These are phyloP conservation scores for Xylaria sp. DNA, from an alignment of 2,329 filamentous ascomycete genomes.

Conservation along the genomic window DNA sequence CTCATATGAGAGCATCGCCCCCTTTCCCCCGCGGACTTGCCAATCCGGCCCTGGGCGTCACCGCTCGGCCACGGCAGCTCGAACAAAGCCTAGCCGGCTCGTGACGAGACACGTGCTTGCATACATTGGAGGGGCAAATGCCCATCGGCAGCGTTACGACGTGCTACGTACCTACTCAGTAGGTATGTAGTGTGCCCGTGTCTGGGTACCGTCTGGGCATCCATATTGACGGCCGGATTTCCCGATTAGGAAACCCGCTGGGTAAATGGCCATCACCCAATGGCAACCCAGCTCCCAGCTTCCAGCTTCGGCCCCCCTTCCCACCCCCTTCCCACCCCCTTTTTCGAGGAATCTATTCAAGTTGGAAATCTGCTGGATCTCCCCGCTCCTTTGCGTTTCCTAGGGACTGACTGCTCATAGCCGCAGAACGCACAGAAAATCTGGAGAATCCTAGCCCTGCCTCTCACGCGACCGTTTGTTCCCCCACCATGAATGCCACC, in stretches of 20 bases:
- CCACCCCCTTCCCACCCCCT: no score
- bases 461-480: constrained; percentile 26
- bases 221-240: constrained; percentile 25
- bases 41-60: constrained; percentile 23
- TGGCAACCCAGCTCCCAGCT: constrained; percentile 9
- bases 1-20: constrained; percentile 5
- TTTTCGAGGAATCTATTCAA: constrained; percentile 22
- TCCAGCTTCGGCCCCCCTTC: no score
- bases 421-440: constrained; percentile 30
- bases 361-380: constrained; percentile 15
- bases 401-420: background rate
- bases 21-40: constrained; percentile 4
- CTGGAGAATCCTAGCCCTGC: constrained; percentile 36
- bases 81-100: constrained; percentile 16
- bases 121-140: constrained; percentile 11
- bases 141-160: constrained; percentile 4
- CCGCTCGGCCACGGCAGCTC: constrained; percentile 7
- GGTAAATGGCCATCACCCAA: constrained; percentile 23
- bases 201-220: constrained; percentile 1
- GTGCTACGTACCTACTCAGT: no score
- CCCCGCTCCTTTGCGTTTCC: background rate
- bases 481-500: constrained; percentile 27
- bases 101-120: constrained; percentile 12
- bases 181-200: background rate
- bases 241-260: constrained; percentile 35